These are phyloP conservation scores for Globisporangium viniferum DNA, from an alignment of 352 stramenopile genomes.

Conservation along the genomic window DNA sequence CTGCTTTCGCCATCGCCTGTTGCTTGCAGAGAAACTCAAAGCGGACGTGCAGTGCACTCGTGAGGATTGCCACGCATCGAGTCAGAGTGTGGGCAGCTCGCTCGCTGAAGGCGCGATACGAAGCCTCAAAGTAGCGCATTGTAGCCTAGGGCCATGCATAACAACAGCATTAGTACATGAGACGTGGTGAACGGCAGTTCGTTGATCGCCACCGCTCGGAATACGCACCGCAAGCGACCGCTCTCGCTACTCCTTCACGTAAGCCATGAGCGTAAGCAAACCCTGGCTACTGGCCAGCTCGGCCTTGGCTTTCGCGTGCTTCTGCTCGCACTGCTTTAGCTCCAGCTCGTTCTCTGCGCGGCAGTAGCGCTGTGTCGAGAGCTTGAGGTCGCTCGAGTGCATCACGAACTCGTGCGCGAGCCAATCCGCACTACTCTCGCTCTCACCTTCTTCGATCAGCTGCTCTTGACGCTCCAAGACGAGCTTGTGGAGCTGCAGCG, in stretches of 20 bases:
- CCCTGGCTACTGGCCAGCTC: background rate
- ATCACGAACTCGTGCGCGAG: background rate
- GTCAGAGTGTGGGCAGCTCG: background rate
- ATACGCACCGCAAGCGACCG: background rate
- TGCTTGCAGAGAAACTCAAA: slow-evolving; percentile 56
- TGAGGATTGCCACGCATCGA: background rate
- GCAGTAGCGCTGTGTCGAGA: background rate
- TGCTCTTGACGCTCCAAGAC: background rate
- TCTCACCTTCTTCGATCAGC: background rate
- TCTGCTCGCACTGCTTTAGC: background rate
- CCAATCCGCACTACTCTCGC: background rate
- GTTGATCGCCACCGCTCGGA: background rate
- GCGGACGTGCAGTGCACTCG: slow-evolving; percentile 25
- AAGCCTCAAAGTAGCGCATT: background rate
- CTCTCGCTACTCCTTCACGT: slow-evolving; percentile 1
- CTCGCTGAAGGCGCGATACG: background rate
- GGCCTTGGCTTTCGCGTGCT: background rate
- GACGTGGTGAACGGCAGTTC: too few relatives aligned
- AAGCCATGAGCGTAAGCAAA: background rate
- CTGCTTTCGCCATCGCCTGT: slow-evolving; percentile 35
- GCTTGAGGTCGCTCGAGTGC: background rate
- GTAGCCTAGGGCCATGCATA: too few relatives aligned
- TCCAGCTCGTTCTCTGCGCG: background rate
- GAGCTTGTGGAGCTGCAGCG: background rate
- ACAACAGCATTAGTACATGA: too few relatives aligned